Percentiles rank a stretch among this genome's conserved stretches.
Evolutionary conservation across 2,329 filamentous ascomycete genomes (phyloP).

Genomic region (Talaromyces rugulosus): DNA sequence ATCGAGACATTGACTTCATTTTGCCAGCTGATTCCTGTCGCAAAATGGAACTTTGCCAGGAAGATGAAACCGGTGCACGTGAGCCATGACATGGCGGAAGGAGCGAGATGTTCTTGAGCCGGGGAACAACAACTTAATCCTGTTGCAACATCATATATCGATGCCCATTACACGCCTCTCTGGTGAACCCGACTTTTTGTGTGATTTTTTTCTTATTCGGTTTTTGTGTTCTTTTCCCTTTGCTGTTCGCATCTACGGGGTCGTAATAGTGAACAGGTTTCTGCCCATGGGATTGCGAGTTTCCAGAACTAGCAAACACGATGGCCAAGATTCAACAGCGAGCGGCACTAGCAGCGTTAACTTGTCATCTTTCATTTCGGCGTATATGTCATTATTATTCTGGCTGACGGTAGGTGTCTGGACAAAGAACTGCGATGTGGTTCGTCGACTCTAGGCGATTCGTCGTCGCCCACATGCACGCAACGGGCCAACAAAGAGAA

Average conservation of each 20-base stretch:
- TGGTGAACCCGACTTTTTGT: not conserved
- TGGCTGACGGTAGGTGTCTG: not conserved
- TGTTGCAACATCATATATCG: not conserved
- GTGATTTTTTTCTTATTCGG: not conserved
- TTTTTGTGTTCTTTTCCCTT: not conserved
- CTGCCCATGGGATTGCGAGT: not conserved
- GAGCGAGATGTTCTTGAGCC: not conserved
- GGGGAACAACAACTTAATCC: not conserved
- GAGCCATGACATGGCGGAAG: not conserved
- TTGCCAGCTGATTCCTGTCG: conserved; percentile 10
- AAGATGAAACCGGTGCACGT: not conserved
- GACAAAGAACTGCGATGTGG: not conserved
- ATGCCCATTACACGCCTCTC: not conserved
- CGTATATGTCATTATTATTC: not conserved
- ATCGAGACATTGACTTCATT: conserved; percentile 56
- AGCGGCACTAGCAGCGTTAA: not conserved
- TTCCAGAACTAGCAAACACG: not conserved
- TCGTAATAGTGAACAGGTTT: not conserved
- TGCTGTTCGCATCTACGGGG: not conserved
- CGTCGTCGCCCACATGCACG: not conserved
- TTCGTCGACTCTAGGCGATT: not conserved
- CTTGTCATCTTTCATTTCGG: not conserved
- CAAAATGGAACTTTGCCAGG: not conserved
- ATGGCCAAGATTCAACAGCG: not conserved
- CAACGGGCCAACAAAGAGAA: not conserved